Evolutionary conservation across 2,329 filamentous ascomycete genomes (phyloP), one percentile per base, ranked within the genome.

Genomic region (Verticillium dahliae): DNA sequence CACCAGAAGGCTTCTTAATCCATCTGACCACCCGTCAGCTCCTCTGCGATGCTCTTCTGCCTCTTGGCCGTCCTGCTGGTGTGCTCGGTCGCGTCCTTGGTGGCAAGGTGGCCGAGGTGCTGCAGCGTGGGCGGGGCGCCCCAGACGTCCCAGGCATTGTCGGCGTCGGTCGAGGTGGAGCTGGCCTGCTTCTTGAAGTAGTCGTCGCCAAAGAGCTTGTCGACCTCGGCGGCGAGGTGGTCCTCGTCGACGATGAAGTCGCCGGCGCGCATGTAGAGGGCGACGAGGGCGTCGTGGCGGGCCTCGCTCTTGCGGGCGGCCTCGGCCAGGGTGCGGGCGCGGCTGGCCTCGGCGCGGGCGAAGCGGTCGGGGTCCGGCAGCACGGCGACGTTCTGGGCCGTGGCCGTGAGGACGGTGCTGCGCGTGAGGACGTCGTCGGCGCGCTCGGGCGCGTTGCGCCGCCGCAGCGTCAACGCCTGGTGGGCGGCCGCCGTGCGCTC

Each of bases 181-280:
- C 67, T 68, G 64, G 75, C 76, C 73, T 75, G 68, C 64, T 73
- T 73, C 61, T 69, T 73, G 72, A 82, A 85, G 74, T 79, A 79
- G 65, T 85, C 81, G 33, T 87, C 85, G 15, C 85, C 83, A 76
- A 97, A 99, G n/a, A 89, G 81, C 65, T 81, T 77, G 27, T 96
- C 89, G 61, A 97, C 88, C 66, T 87, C 84, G 15, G 80, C 80
- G 67, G 90, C 84, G 38, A 99, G 83, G 73, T 96, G 89, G 58
- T 82, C 78, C 73, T 96, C 92, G 31, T 84, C 88, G 18, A 92
- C 88, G 71, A 99, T 97, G 77, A 98, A 99, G 45, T 85, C 80
- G 33, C 90, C 85, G 5, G 95, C 92, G 68, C 92, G 90, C 78
- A 95, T 90, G 77, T 99, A 99, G 13, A 99, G 83, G 62, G 91